phyloP scores from a whole-genome alignment of 768 basidiomycete genomes.

The Heimioporus sp. region DNA sequence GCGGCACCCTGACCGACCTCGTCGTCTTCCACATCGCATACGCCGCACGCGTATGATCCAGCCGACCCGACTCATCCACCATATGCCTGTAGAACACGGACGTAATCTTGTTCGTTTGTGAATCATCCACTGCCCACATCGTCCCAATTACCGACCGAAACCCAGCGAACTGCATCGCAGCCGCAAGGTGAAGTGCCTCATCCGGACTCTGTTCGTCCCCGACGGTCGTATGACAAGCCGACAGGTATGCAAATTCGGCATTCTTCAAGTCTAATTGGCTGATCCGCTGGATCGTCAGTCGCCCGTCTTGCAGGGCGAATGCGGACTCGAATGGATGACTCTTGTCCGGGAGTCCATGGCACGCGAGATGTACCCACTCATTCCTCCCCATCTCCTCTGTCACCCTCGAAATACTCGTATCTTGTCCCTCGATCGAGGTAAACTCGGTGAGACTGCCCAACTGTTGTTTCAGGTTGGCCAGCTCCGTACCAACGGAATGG shows the following conservation, averaged over 20 bases:
- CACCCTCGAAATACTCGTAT: too few relatives aligned
- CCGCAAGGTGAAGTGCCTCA: constrained; percentile 5
- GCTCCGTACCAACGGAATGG: too few relatives aligned
- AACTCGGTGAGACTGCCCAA: too few relatives aligned
- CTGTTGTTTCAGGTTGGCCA: too few relatives aligned
- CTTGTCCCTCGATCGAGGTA: too few relatives aligned
- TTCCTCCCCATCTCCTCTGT: too few relatives aligned
- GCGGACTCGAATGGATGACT: too few relatives aligned
- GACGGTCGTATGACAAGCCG: constrained; percentile 23
- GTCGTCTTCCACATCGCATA: constrained; percentile 4
- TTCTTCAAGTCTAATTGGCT: too few relatives aligned
- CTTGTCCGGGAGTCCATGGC: too few relatives aligned
- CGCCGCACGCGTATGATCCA: background rate
- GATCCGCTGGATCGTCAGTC: too few relatives aligned
- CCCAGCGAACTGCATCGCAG: background rate
- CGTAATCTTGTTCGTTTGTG: background rate
- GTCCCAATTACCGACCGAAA: constrained; percentile 3
- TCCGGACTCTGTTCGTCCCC: constrained; percentile 16
- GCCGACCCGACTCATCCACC: background rate
- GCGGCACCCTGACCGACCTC: background rate
- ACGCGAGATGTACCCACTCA: too few relatives aligned
- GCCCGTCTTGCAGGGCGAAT: too few relatives aligned
- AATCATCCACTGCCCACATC: constrained; percentile 1
- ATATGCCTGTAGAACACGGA: background rate
- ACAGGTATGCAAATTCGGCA: constrained; percentile 19